These are phyloP conservation scores for Neobulgaria alba DNA, from an alignment of 2,329 filamentous ascomycete species.

Conservation along the genomic window DNA sequence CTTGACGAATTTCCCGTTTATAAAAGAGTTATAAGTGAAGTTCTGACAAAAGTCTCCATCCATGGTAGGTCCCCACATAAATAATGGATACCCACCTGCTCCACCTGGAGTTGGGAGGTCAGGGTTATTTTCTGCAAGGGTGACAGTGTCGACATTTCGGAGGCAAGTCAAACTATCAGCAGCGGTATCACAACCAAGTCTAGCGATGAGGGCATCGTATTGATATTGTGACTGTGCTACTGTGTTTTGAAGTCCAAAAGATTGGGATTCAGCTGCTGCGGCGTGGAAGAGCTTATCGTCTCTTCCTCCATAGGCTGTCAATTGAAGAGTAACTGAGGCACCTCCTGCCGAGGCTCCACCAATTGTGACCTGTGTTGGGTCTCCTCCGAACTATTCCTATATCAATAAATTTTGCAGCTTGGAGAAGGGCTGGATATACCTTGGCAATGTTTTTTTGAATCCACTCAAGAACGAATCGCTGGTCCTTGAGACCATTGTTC, in stretches of 20 bases:
- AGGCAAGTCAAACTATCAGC: slow-evolving; percentile 38
- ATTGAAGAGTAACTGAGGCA: slow-evolving; percentile 54
- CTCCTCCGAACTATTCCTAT: slow-evolving; percentile 61
- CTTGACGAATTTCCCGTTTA: slow-evolving; percentile 41
- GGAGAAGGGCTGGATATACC: too few relatives aligned
- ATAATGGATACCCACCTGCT: slow-evolving; percentile 33
- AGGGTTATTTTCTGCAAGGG: slow-evolving; percentile 36
- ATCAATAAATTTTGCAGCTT: too few relatives aligned
- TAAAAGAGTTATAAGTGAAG: slow-evolving; percentile 40
- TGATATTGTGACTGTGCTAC: slow-evolving; percentile 41
- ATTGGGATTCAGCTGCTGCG: slow-evolving; percentile 42
- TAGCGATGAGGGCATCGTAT: slow-evolving; percentile 39
- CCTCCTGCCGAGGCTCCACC: slow-evolving; percentile 63
- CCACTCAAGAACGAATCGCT: slow-evolving; percentile 62
- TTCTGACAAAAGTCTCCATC: slow-evolving; percentile 45
- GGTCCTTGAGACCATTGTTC: slow-evolving; percentile 65
- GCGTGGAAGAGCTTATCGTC: slow-evolving; percentile 43
- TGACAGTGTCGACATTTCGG: slow-evolving; percentile 32
- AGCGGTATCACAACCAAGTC: slow-evolving; percentile 33
- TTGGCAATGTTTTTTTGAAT: slow-evolving; percentile 56
- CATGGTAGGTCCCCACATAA: slow-evolving; percentile 46
- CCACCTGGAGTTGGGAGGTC: slow-evolving; percentile 32
- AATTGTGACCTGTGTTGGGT: slow-evolving; percentile 58
- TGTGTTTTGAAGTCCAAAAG: slow-evolving; percentile 41
- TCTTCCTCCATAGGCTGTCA: slow-evolving; percentile 45